A percentile compares a stretch with the other conserved stretches of the same genome.
Conservation (phyloP, 306 rosid genomes). For the Lupinus albus region DNA sequence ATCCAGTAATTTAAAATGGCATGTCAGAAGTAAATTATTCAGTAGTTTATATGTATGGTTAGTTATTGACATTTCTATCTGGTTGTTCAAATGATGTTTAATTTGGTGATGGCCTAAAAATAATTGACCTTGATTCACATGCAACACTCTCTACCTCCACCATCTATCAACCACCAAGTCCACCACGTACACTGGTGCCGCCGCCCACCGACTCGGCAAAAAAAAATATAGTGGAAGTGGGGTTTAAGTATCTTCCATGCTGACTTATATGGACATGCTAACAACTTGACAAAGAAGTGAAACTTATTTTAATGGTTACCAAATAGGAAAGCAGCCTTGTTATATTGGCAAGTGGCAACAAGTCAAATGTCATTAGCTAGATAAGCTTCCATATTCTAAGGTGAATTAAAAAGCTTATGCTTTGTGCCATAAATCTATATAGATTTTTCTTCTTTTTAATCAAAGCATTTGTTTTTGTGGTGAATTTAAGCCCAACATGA, state of each 20-base stretch:
- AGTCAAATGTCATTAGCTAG: not conserved
- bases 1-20: not conserved
- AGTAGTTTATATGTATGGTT: too few species aligned
- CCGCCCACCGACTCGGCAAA: too few species aligned
- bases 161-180: too few species aligned
- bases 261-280: not conserved
- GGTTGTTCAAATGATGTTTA: too few species aligned
- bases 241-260: slow-evolving; percentile 10
- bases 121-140: not conserved
- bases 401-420: not conserved
- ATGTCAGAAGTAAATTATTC: slow-evolving; percentile 17
- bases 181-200: too few species aligned
- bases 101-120: too few species aligned
- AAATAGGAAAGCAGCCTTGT: not conserved
- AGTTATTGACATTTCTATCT: too few species aligned
- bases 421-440: not conserved
- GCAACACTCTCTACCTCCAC: too few species aligned
- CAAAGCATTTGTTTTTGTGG: too few species aligned
- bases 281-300: not conserved
- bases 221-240: not conserved
- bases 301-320: not conserved
- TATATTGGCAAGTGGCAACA: not conserved
- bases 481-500: too few species aligned
- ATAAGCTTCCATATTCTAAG: not conserved
- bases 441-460: not conserved